Percentiles rank a stretch among this genome's conserved stretches.
phyloP scores from a whole-genome alignment of 2,329 filamentous ascomycete genomes.

The Saccharata proteae region DNA sequence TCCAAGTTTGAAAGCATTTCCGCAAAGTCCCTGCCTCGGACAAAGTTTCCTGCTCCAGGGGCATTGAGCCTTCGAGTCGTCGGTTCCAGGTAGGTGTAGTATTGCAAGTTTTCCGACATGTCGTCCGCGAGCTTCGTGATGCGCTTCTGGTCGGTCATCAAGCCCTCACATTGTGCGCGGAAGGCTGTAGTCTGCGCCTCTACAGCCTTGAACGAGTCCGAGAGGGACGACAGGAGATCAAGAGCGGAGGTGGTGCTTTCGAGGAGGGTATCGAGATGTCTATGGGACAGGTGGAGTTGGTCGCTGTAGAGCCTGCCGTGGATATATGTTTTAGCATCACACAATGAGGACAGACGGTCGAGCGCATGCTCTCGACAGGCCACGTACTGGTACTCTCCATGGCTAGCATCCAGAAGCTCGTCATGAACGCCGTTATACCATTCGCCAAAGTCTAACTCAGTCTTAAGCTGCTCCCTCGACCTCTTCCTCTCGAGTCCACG shows the following conservation, averaged over 20 bases:
- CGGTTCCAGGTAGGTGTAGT: constrained; percentile 86
- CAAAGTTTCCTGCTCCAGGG: constrained; percentile 74
- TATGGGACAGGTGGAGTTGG: constrained; percentile 67
- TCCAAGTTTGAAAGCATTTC: constrained; percentile 83
- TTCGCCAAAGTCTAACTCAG: constrained; percentile 46
- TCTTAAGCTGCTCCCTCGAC: constrained; percentile 34
- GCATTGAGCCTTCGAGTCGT: constrained; percentile 85
- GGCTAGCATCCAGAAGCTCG: constrained; percentile 66
- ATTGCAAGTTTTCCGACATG: constrained; percentile 80
- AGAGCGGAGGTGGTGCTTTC: constrained; percentile 66
- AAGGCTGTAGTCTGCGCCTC: constrained; percentile 89
- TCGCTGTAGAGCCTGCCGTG: constrained; percentile 65
- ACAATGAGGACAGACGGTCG: not conserved
- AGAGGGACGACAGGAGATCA: constrained; percentile 62
- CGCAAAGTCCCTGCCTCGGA: constrained; percentile 72
- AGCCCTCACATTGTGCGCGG: constrained; percentile 78
- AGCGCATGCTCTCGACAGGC: not conserved
- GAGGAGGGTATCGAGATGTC: constrained; percentile 70
- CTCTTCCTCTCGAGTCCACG: constrained; percentile 28
- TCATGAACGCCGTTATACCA: constrained; percentile 51
- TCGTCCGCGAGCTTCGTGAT: constrained; percentile 70
- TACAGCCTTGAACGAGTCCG: constrained; percentile 75
- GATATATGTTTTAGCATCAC: too few relatives aligned
- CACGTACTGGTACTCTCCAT: constrained; percentile 69
- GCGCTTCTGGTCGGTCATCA: constrained; percentile 69